A percentile compares a stretch with the other conserved stretches of the same genome.
Conservation (phyloP, 1,284 basidiomycete species). For the Marasmius fiardii region DNA sequence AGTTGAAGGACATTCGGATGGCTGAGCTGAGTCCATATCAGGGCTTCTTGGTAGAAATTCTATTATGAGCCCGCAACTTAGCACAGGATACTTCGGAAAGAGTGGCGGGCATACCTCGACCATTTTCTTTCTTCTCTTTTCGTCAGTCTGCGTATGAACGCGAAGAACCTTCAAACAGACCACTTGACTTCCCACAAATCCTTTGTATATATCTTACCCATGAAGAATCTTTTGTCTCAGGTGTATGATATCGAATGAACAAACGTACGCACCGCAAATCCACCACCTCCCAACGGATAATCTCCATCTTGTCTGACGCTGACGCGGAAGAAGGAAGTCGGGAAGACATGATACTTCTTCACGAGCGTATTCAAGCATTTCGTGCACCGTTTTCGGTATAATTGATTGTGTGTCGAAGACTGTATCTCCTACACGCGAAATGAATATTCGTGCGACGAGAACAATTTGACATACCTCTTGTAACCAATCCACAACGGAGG, state of each 20-base stretch:
- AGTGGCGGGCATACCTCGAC: neutral
- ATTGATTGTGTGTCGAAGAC: neutral
- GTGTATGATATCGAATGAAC: constrained; percentile 13
- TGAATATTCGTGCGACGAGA: neutral
- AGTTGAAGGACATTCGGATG: constrained; percentile 14
- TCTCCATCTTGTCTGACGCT: neutral
- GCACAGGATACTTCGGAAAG: neutral
- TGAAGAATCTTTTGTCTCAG: neutral
- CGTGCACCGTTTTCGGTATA: neutral
- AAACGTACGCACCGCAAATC: constrained; percentile 23
- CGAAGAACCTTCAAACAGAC: constrained; percentile 13
- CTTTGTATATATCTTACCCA: constrained; percentile 11
- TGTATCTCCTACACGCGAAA: neutral
- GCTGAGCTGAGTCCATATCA: constrained; percentile 10
- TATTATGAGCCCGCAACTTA: neutral
- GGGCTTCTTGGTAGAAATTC: constrained; percentile 10
- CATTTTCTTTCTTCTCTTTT: constrained; percentile 1
- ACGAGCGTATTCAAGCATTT: neutral
- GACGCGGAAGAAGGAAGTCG: neutral
- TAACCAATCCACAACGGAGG: neutral
- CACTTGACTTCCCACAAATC: neutral
- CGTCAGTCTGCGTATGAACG: constrained; percentile 1
- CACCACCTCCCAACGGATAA: constrained; percentile 18
- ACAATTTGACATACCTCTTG: neutral
- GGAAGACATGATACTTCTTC: neutral